A percentile compares a stretch with the other conserved stretches of the same genome.
Conservation (phyloP, 2,329 filamentous ascomycete genomes). For the Zopfia rhizophila region DNA sequence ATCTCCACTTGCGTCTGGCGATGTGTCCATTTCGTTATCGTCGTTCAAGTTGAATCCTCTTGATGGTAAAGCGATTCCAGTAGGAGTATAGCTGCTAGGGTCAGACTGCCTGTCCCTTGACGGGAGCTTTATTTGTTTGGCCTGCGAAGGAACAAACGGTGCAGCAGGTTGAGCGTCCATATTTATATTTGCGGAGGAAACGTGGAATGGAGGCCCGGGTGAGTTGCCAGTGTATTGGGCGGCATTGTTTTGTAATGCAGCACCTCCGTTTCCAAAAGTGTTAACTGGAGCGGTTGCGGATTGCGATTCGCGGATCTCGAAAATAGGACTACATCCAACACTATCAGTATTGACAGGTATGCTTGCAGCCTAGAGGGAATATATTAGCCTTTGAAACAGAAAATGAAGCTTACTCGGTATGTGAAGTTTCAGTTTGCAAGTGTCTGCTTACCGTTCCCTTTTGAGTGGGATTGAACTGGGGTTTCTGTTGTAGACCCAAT, state of each 20-base stretch:
- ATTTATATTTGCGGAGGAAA: constrained; percentile 33
- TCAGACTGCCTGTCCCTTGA: constrained; percentile 18
- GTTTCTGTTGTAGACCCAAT: constrained; percentile 55
- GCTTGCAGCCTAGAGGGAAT: constrained; percentile 20
- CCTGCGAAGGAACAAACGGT: constrained; percentile 16
- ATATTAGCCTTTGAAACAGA: constrained; percentile 20
- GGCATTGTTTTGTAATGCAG: constrained; percentile 1
- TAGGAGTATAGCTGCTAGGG: constrained; percentile 14
- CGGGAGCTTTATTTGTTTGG: constrained; percentile 17
- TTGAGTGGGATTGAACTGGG: constrained; percentile 46
- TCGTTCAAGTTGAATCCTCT: constrained; percentile 28
- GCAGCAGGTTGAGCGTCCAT: constrained; percentile 30
- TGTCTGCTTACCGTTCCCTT: constrained; percentile 22
- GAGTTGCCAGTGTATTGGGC: constrained; percentile 19
- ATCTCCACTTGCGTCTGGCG: constrained; percentile 39
- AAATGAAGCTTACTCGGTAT: constrained; percentile 24
- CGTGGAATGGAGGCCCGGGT: constrained; percentile 38
- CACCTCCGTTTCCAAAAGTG: constrained; percentile 34
- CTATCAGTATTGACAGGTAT: constrained; percentile 39
- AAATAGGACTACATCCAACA: constrained; percentile 43
- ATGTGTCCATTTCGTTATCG: constrained; percentile 49
- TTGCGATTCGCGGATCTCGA: constrained; percentile 48
- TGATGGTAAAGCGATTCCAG: not conserved
- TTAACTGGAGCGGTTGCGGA: constrained; percentile 35
- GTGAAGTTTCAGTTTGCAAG: constrained; percentile 5